Evolutionary conservation across 345 rosid species (phyloP).

Genomic region (Jatropha curcas): DNA sequence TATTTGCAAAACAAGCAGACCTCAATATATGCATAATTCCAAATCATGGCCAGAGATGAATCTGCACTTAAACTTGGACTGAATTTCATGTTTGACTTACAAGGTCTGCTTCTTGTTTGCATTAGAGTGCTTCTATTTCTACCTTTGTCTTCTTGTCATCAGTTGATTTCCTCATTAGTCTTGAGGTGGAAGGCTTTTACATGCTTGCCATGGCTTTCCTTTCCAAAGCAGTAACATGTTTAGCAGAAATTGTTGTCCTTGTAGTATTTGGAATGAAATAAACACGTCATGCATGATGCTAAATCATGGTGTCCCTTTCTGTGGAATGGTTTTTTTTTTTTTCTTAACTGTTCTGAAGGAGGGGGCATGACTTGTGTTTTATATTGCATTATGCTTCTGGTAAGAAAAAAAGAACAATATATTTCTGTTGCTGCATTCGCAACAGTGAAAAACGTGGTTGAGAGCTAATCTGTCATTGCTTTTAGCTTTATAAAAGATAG

Average conservation of each 20-base stretch:
- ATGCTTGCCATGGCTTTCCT: neutral
- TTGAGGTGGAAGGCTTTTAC: neutral
- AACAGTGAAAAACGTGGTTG: neutral
- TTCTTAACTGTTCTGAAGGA: too few relatives aligned
- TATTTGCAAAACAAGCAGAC: too few relatives aligned
- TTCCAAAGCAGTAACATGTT: neutral
- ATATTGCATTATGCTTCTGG: neutral
- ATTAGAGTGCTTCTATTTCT: neutral
- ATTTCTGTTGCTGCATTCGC: neutral
- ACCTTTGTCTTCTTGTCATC: neutral
- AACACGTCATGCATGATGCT: neutral
- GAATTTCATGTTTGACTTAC: neutral
- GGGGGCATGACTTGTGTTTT: neutral
- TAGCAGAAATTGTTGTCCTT: neutral
- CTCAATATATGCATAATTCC: too few relatives aligned
- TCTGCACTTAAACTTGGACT: neutral
- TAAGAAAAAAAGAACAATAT: neutral
- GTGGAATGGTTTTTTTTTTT: neutral
- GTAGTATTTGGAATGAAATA: constrained; percentile 1
- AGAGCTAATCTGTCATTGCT: neutral
- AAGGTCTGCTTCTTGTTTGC: neutral
- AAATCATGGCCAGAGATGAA: neutral
- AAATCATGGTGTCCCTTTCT: neutral
- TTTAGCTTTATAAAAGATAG: neutral
- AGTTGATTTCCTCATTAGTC: neutral